A percentile compares a stretch with the other conserved stretches of the same genome.
Conservation (phyloP, 345 rosid species). For the Linum usitatissimum region DNA sequence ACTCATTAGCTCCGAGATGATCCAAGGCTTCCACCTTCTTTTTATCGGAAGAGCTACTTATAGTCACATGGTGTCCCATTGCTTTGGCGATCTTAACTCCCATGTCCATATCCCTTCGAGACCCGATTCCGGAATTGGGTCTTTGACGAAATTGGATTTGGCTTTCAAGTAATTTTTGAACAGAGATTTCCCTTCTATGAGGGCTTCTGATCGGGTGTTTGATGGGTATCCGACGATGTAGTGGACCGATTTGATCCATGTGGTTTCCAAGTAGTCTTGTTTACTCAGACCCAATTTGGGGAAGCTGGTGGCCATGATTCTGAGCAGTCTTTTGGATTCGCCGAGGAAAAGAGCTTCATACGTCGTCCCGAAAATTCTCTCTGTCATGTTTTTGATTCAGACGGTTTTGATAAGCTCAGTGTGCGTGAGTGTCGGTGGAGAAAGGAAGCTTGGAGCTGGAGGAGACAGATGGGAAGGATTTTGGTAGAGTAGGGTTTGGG, state of each 20-base stretch:
- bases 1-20: constrained; percentile 78
- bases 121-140: constrained; percentile 22
- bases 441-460: too few relatives aligned
- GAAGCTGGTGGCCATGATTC: constrained; percentile 38
- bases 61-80: constrained; percentile 88
- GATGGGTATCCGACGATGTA: constrained; percentile 42
- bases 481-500: too few relatives aligned
- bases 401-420: constrained; percentile 11
- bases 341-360: constrained; percentile 37
- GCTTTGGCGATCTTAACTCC: constrained; percentile 93
- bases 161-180: constrained; percentile 54
- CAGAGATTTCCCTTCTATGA: constrained; percentile 38
- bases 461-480: too few relatives aligned
- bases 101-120: constrained; percentile 50
- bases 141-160: constrained; percentile 44
- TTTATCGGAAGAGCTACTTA: constrained; percentile 86
- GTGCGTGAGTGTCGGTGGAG: too few relatives aligned
- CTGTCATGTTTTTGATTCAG: background rate
- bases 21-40: constrained; percentile 71
- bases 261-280: constrained; percentile 40
- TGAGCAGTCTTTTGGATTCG: constrained; percentile 20
- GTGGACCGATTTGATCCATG: constrained; percentile 53
- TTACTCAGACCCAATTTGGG: constrained; percentile 45
- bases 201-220: constrained; percentile 27
- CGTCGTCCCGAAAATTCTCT: constrained; percentile 13